phyloP scores from a whole-genome alignment of 345 rosid genomes.

The Eucalyptus victrix region DNA sequence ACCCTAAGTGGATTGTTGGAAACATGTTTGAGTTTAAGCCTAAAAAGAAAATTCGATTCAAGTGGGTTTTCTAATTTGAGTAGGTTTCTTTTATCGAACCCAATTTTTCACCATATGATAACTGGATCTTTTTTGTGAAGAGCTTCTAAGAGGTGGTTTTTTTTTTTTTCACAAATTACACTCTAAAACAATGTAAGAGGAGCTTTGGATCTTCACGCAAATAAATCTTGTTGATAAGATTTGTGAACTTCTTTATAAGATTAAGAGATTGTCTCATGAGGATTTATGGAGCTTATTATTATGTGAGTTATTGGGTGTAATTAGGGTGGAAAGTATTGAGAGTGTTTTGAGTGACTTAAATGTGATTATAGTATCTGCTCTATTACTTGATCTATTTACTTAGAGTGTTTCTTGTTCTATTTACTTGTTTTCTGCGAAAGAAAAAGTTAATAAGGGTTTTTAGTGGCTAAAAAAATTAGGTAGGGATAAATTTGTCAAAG shows the following conservation, averaged over 20 bases:
- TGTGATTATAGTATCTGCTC: too few species aligned
- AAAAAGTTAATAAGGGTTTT: not conserved
- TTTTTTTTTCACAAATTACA: too few species aligned
- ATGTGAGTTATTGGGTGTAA: not conserved
- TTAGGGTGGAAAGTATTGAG: too few species aligned
- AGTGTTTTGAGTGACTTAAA: not conserved
- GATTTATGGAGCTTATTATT: too few species aligned
- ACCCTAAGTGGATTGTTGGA: too few species aligned
- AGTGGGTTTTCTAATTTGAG: not conserved
- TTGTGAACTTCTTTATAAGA: not conserved
- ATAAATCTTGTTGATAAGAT: too few species aligned
- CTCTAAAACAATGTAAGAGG: too few species aligned
- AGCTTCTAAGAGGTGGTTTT: not conserved
- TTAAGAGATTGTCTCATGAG: not conserved
- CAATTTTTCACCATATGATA: too few species aligned
- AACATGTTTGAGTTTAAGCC: not conserved
- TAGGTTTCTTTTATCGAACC: not conserved
- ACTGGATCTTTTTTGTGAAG: not conserved
- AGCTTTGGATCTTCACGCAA: too few species aligned
- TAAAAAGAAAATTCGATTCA: not conserved
- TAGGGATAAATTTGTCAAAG: not conserved
- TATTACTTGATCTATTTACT: not conserved
- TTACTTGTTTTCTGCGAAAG: not conserved
- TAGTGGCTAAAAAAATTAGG: too few species aligned
- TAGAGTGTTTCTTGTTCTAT: not conserved